Base-by-base conservation (phyloP, 805 yeast genomes). In the Candida palmyrensis region DNA sequence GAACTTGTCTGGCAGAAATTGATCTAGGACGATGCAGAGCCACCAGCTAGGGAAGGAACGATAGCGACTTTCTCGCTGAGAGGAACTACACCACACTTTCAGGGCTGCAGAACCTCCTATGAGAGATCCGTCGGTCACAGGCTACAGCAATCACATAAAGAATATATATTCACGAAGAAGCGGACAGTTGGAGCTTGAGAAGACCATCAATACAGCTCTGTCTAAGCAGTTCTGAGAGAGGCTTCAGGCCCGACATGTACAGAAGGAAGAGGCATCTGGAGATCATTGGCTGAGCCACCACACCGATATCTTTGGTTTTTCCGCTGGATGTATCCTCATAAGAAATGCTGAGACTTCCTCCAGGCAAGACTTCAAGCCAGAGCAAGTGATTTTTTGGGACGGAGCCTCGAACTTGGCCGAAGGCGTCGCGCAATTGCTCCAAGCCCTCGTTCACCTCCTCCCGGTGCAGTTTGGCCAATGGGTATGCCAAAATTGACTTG, bases 381-480 rank as follows among this genome's bases (percentile, higher is more conserved):
- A 89, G 57, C 24, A 77, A 69, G 40, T 84, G 80, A 53, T 86
- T 79, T 49, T 82, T 84, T 14, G 82, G 81, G 7, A 87, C 89
- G 9, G 85, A 71, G 14, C 87, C 83, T 47, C 75, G 79, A 39
- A 75, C 66, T 3, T 69, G 62, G 25, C 53, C 58, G 48, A 88
- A 84, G 1, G 74, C 76, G 4, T 56, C 59, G 47, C 82, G 73
- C 37, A 89, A 55, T 50, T 85, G 78, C 25, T 73, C 76, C 9
- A 89, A 57, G 1, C 96, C 96, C 20, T 61, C 61, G 24, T 69
- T 60, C 5, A 66, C 58, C n/a, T 44, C 42, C 10, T 57, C 66
- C 20, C 66, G 47, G n/a, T 49, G 33, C 8, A 11, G 12, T 43
- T 77, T 77, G 33, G 81, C 74, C 39, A 69, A 60, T 2, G 82